Evolutionary conservation across 106 monocot genomes (phyloP).

Genomic region (Dactylorhiza incarnata): DNA sequence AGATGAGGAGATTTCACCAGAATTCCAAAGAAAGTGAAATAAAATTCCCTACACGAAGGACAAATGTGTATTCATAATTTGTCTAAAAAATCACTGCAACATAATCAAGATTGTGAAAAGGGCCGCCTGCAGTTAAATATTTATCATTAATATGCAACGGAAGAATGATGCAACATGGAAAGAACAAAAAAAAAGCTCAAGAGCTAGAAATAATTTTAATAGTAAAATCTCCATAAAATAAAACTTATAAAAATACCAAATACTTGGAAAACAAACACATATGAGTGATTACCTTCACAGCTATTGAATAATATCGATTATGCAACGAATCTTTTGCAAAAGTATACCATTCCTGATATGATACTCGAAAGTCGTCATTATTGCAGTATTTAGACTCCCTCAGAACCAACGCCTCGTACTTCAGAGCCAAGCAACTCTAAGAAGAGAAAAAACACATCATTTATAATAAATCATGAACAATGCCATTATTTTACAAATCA

Average conservation of each 20-base stretch:
- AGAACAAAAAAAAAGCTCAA: not conserved
- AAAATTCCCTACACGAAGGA: not conserved
- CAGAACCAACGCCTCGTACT: slow-evolving; percentile 76
- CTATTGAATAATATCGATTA: slow-evolving; percentile 72
- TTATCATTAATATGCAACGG: not conserved
- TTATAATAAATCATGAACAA: not conserved
- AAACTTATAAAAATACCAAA: not conserved
- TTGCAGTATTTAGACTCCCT: slow-evolving; percentile 36
- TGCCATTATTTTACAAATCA: not conserved
- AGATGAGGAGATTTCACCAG: not conserved
- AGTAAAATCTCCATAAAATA: not conserved
- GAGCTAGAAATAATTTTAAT: not conserved
- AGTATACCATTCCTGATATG: slow-evolving; percentile 71
- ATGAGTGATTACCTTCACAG: slow-evolving; percentile 43
- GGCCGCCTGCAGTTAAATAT: not conserved
- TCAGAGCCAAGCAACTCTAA: slow-evolving; percentile 86
- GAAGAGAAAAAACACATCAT: not conserved
- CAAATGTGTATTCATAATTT: not conserved
- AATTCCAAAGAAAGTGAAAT: not conserved
- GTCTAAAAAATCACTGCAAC: not conserved
- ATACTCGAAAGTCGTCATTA: slow-evolving; percentile 36
- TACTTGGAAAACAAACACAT: not conserved
- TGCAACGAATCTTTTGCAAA: slow-evolving; percentile 79
- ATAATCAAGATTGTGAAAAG: not conserved
- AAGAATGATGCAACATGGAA: not conserved